Conservation (phyloP, 73 alveolate genomes). For the Paramecium caudatum region DNA sequence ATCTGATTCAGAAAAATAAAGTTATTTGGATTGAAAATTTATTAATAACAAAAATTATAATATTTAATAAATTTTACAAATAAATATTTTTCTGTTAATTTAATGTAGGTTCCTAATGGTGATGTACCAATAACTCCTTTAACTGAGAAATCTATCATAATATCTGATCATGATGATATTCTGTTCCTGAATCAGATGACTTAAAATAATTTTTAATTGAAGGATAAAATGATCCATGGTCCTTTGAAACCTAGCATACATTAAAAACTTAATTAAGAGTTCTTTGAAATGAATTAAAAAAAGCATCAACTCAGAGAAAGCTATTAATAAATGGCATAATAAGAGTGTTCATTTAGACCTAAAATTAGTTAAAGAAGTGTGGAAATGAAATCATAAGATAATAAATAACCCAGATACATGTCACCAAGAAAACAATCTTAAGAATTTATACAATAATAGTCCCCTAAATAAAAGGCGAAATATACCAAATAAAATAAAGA, state of each 20-base stretch:
- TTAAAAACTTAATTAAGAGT: constrained; percentile 1
- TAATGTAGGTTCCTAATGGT: no score
- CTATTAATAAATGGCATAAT: neutral
- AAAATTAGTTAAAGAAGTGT: constrained; percentile 11
- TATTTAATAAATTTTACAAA: no score
- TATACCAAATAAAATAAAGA: neutral
- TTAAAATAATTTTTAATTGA: no score
- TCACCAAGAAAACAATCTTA: constrained; percentile 14
- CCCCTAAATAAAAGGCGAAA: neutral
- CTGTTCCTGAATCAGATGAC: neutral
- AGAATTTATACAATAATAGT: neutral
- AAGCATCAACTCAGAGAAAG: neutral
- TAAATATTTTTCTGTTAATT: no score
- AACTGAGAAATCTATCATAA: neutral
- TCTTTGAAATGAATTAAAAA: neutral
- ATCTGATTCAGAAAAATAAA: neutral
- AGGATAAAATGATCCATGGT: no score
- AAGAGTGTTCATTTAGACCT: constrained; percentile 36
- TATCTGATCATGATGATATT: neutral
- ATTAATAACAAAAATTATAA: neutral
- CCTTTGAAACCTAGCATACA: neutral
- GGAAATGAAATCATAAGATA: constrained; percentile 25
- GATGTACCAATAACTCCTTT: constrained; percentile 20
- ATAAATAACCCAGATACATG: constrained; percentile 15
- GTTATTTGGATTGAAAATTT: neutral